Base-by-base conservation (phyloP, 2,329 filamentous ascomycete genomes). In the Arthrobotrys conoides region DNA sequence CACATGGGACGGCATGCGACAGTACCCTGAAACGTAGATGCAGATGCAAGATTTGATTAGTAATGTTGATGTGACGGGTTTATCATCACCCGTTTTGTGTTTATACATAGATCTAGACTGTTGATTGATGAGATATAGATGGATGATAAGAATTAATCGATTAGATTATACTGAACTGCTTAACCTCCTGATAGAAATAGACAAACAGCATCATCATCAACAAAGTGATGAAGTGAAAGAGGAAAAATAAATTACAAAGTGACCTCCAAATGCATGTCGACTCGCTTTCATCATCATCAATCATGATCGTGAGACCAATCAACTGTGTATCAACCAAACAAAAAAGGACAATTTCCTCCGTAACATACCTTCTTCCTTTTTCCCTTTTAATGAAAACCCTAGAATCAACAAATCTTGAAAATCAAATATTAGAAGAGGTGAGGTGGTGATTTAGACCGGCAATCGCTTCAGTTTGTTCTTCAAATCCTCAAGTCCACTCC, bases 401-500 rank as follows among this genome's bases (percentile, higher is more conserved):
- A 46, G 14, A 46, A 46, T 5, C 9, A 46, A 46, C 1, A 48
- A 20, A 48, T 22, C 16, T 5, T 18, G 3, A 46, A 46, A 8
- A 14, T 38, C 36, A 9, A 10, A 8, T 38, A 30, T 38, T 10
- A 38, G 5, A 41, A 16, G 38, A 41, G 16, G 12, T 14, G 38
- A 2, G 6, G 27, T 30, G 6, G 27, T 30, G 27, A 6, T 30
- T 16, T 69, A 77, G 10, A 67, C 67, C 22, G 67, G 73, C 63
- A 79, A 59, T 69, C 63, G 66, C 69, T 73, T 79, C 10, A 79
- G 41, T 53, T 38, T 57, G 14, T 51, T 38, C 80, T 80, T 73
- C 38, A 79, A 49, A 78, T 80, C 68, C 53, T 61, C 53, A 53
- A 18, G 41, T 65, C 71, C 76, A 49, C 70, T 67, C 76, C 80